A percentile compares a stretch with the other conserved stretches of the same genome.
Conservation (phyloP, 208 protist genomes). For the Dictyostelium gargantuum region DNA sequence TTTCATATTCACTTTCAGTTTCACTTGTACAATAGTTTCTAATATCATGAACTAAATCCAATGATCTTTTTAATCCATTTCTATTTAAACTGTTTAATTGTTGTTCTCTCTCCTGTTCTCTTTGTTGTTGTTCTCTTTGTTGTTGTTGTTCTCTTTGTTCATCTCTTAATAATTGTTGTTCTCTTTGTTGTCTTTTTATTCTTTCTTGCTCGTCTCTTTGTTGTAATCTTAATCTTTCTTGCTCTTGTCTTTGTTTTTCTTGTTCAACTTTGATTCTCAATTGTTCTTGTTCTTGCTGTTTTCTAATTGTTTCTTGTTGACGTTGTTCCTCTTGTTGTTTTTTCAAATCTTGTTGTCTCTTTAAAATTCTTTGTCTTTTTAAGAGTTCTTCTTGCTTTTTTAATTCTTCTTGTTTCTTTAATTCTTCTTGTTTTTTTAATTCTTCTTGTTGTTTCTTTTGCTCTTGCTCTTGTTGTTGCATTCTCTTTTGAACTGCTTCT, state of each 20-base stretch:
- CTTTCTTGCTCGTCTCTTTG: background rate
- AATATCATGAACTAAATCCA: constrained; percentile 49
- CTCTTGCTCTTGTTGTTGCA: constrained; percentile 42
- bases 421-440: background rate
- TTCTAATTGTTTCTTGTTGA: background rate
- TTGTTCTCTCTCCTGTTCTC: background rate
- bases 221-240: constrained; percentile 15
- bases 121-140: background rate
- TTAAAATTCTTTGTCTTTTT: background rate
- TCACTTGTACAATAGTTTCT: constrained; percentile 54
- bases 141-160: constrained; percentile 28
- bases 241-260: background rate
- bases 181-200: background rate
- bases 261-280: background rate
- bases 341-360: background rate
- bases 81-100: background rate
- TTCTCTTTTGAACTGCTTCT: constrained; percentile 57
- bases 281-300: constrained; percentile 11
- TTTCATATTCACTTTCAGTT: constrained; percentile 4
- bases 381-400: background rate
- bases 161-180: background rate
- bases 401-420: constrained; percentile 11
- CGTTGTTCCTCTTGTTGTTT: constrained; percentile 13
- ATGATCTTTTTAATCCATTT: constrained; percentile 32
- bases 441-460: background rate